Conservation (phyloP, 2,329 filamentous ascomycete species). For the Pseudogymnoascus pannorum region DNA sequence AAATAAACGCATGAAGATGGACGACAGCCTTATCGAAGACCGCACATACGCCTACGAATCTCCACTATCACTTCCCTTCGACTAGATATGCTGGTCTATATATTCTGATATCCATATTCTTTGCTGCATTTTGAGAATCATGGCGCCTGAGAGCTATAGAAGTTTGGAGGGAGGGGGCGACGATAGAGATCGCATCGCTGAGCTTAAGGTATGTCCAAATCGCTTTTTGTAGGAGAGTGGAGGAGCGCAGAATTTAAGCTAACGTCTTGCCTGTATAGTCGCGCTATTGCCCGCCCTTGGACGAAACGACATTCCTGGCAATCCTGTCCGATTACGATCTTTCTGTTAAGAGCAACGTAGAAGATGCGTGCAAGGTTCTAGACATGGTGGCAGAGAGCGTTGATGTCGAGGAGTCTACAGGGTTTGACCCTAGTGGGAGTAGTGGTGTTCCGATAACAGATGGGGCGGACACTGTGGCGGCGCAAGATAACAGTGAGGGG, state of each 20-base stretch:
- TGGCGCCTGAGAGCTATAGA: not conserved
- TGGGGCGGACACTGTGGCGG: not conserved
- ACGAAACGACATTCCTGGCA: slow-evolving; percentile 69
- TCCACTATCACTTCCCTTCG: not conserved
- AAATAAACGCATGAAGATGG: not conserved
- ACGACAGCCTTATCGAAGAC: not conserved
- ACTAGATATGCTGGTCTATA: not conserved
- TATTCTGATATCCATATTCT: not conserved
- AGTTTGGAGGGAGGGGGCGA: not conserved
- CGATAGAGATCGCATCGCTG: not conserved
- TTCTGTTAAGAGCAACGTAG: slow-evolving; percentile 41
- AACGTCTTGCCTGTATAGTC: slow-evolving; percentile 38
- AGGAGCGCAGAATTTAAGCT: not conserved
- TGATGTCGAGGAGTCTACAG: slow-evolving; percentile 58
- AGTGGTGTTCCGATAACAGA: slow-evolving; percentile 31
- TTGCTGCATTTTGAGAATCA: not conserved
- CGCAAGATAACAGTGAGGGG: not conserved
- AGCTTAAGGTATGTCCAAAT: not conserved
- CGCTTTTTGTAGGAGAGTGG: not conserved
- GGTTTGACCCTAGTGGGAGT: slow-evolving; percentile 72
- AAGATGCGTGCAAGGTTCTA: slow-evolving; percentile 51
- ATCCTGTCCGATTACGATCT: slow-evolving; percentile 70
- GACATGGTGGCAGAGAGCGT: slow-evolving; percentile 60
- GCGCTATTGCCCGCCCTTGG: slow-evolving; percentile 66
- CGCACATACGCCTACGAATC: slow-evolving; percentile 3